Conservation (phyloP, 2,329 filamentous ascomycete genomes). For the Stylonectria norvegica region DNA sequence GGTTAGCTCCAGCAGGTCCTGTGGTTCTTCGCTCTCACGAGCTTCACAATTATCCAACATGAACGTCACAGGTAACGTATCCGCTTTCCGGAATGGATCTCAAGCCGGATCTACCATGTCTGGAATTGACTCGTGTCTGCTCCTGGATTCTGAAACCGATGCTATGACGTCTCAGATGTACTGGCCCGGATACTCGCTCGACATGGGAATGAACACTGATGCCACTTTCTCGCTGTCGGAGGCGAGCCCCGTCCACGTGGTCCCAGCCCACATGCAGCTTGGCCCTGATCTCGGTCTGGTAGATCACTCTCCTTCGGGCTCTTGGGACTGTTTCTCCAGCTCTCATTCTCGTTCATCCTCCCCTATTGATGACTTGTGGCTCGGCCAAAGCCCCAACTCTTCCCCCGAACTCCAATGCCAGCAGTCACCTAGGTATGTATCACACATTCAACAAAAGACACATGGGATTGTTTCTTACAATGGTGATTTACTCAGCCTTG, state of each 20-base stretch:
- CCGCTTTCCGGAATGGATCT: conserved; percentile 40
- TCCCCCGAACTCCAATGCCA: conserved; percentile 49
- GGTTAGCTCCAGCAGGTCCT: conserved; percentile 37
- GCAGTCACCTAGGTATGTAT: conserved; percentile 53
- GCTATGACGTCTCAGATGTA: conserved; percentile 49
- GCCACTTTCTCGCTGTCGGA: conserved; percentile 43
- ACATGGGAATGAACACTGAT: conserved; percentile 41
- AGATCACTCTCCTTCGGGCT: conserved; percentile 49
- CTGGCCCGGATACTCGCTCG: conserved; percentile 46
- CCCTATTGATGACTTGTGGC: conserved; percentile 50
- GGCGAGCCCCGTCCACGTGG: conserved; percentile 49
- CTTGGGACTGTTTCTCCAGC: conserved; percentile 53
- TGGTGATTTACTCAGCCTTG: conserved; percentile 25
- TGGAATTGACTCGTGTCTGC: conserved; percentile 50
- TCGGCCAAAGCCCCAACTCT: conserved; percentile 39
- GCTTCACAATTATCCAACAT: conserved; percentile 49
- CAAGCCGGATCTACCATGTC: conserved; percentile 37
- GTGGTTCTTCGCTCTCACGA: conserved; percentile 46
- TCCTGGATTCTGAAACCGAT: conserved; percentile 48
- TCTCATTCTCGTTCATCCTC: conserved; percentile 51
- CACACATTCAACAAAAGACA: conserved; percentile 7
- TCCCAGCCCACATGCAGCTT: conserved; percentile 54
- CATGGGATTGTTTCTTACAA: conserved; percentile 21
- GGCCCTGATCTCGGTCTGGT: conserved; percentile 49
- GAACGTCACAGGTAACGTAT: conserved; percentile 51